A percentile compares a stretch with the other conserved stretches of the same genome.
Conservation (phyloP, 306 rosid genomes). For the Corylus heterophylla region DNA sequence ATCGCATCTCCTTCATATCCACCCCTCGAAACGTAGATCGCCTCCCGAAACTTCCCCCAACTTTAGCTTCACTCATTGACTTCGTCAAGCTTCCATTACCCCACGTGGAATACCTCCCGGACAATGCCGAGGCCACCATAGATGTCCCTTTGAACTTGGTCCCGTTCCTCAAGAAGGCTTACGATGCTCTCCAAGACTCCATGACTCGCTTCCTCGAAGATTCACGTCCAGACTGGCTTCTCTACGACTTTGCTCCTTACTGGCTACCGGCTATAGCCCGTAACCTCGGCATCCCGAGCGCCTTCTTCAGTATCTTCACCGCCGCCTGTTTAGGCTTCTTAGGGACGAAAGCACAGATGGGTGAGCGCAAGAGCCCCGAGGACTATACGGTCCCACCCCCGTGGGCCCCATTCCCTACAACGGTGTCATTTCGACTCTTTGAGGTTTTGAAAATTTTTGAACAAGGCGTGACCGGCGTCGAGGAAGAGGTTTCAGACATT, state of each 20-base stretch:
- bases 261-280: conserved; percentile 20
- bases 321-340: background rate
- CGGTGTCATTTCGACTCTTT: conserved; percentile 22
- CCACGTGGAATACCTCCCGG: conserved; percentile 29
- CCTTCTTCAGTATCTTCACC: conserved; percentile 34
- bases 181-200: conserved; percentile 37
- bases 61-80: conserved; percentile 21
- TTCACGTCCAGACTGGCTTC: conserved; percentile 47
- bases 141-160: conserved; percentile 42
- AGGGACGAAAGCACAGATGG: background rate
- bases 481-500: background rate
- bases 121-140: conserved; percentile 41
- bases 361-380: conserved; percentile 18
- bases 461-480: background rate
- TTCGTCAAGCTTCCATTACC: conserved; percentile 44
- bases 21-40: conserved; percentile 52
- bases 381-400: conserved; percentile 24
- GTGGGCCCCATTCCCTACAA: conserved; percentile 36
- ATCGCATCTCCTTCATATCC: conserved; percentile 41
- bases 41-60: conserved; percentile 47
- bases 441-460: conserved; percentile 20
- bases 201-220: conserved; percentile 24
- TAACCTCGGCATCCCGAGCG: conserved; percentile 16
- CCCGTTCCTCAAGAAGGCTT: conserved; percentile 41
- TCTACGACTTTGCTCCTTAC: conserved; percentile 38